Conservation (phyloP, 768 basidiomycete genomes). For the Cystobasidiopsis lactophilus region DNA sequence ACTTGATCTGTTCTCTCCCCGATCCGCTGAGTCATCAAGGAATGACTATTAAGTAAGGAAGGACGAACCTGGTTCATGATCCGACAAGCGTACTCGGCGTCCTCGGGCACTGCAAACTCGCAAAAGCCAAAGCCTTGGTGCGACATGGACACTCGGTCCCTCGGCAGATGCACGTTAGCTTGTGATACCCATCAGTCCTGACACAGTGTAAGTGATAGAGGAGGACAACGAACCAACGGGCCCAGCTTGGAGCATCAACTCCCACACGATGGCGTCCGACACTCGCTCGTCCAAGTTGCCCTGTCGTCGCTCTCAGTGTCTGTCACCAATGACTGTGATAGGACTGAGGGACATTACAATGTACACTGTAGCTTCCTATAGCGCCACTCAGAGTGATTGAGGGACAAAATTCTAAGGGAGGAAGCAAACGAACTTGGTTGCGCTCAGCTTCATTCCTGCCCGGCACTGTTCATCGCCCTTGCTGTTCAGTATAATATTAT, state of each 20-base stretch:
- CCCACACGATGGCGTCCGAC: slow-evolving; percentile 85
- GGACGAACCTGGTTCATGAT: slow-evolving; percentile 74
- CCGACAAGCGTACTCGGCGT: slow-evolving; percentile 98
- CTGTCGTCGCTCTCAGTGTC: slow-evolving; percentile 26
- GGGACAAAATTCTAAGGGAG: background rate
- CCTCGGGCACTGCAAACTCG: slow-evolving; percentile 96
- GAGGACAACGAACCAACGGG: slow-evolving; percentile 55
- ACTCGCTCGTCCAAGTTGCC: slow-evolving; percentile 93
- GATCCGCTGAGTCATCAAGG: too few species aligned
- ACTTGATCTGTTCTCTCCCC: slow-evolving; percentile 38
- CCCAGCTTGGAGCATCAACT: slow-evolving; percentile 96
- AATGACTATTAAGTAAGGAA: too few species aligned
- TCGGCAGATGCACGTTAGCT: slow-evolving; percentile 96
- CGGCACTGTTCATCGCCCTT: background rate
- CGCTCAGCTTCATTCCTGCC: background rate
- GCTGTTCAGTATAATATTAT: too few species aligned
- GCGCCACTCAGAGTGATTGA: background rate
- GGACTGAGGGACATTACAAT: slow-evolving; percentile 34
- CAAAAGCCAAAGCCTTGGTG: slow-evolving; percentile 99
- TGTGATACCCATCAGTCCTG: background rate
- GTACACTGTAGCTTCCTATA: slow-evolving; percentile 65
- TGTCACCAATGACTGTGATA: slow-evolving; percentile 4
- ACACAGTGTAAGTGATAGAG: background rate
- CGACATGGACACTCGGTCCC: slow-evolving; percentile 92
- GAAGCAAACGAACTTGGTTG: background rate